Conservation (phyloP, 306 rosid genomes). For the Cucurbita argyrosperma region DNA sequence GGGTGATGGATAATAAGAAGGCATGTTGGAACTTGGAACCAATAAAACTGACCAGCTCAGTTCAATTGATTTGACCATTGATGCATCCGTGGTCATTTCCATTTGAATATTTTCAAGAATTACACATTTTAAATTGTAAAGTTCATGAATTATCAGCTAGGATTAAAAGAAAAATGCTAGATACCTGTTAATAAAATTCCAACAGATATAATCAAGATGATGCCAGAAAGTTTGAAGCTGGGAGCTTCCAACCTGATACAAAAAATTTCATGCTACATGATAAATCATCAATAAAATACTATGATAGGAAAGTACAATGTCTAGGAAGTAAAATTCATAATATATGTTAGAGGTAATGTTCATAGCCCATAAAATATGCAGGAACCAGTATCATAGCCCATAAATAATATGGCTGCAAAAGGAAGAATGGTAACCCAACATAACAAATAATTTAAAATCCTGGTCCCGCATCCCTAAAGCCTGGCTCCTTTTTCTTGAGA, state of each 20-base stretch:
- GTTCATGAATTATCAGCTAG: background rate
- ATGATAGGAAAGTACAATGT: background rate
- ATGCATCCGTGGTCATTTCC: background rate
- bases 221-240: constrained; percentile 74
- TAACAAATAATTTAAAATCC: background rate
- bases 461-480: background rate
- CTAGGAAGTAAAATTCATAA: background rate
- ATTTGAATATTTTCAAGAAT: background rate
- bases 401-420: background rate
- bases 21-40: background rate
- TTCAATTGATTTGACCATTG: background rate
- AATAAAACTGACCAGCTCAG: background rate
- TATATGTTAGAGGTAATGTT: background rate
- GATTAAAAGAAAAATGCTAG: background rate
- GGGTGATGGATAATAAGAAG: background rate
- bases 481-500: background rate
- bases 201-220: constrained; percentile 58
- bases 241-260: constrained; percentile 79
- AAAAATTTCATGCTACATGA: constrained; percentile 14
- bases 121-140: background rate
- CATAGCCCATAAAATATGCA: background rate
- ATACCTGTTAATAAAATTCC: constrained; percentile 92
- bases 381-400: background rate
- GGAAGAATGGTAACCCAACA: background rate
- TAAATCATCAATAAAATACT: background rate